Evolutionary conservation across 192 early-diverging fungal species (phyloP), one percentile per base, ranked within the genome.

Genomic region (Mortierella hygrophila): DNA sequence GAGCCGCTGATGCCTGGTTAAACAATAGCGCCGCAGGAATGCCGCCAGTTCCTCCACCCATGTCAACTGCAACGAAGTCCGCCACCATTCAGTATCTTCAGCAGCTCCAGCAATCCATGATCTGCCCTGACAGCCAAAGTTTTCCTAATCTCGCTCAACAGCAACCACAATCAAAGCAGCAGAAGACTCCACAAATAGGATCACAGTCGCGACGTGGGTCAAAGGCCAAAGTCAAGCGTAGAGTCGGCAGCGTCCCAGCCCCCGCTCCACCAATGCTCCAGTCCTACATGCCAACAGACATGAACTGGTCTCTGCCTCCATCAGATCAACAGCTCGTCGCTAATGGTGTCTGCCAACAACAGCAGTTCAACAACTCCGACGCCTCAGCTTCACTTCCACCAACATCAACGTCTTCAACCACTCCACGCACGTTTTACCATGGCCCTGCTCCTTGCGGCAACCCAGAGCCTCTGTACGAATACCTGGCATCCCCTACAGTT

Each of bases 381-480:
- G 52, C 20, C 69, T 16, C n/a, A 77, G 42, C 55, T 60, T 6
- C 72, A 49, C 35, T 26, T 23, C 6, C 76, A 69, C 3, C n/a
- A n/a, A 20, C 79, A 81, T n/a, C 29, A 68, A 20, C 44, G 21
- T 40, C 57, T 23, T 21, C 78, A 74, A n/a, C 40, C 29, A 16
- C 77, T 6, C 6, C 69, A 26, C 68, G 70, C 18, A 55, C 37
- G 5, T 47, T n/a, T 41, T 80, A 86, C 38, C 83, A 81, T 70
- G 83, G 83, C 21, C 78, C 83, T 23, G 83, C 83, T 23, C 83
- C 83, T 4, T 86, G 83, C 57, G 83, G 83, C 11, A 86, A 86
- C 47, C 71, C 83, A 23, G 78, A 80, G 23, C 83, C 83, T 4
- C 47, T 86, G 46, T 86, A 86, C 41, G 83, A 86, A 63, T 86